These are phyloP conservation scores for Aphanomyces euteiches DNA, from an alignment of 352 stramenopile species.

Conservation along the genomic window DNA sequence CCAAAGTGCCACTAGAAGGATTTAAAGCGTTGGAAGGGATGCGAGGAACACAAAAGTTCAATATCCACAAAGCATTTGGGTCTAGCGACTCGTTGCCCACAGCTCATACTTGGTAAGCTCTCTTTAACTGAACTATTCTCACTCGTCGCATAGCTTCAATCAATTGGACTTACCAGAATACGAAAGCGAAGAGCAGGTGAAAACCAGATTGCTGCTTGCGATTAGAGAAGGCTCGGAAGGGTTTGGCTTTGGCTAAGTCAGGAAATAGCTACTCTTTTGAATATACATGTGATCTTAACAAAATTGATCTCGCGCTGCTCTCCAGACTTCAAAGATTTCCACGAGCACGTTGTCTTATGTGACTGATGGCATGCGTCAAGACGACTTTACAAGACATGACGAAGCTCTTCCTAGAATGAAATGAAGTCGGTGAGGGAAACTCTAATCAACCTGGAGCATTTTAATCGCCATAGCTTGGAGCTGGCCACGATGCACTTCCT, in stretches of 20 bases:
- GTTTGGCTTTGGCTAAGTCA: conserved; percentile 96
- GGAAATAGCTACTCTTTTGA: background rate
- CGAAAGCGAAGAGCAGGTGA: conserved; percentile 95
- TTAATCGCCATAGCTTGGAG: background rate
- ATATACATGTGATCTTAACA: conserved; percentile 5
- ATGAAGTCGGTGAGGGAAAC: no score
- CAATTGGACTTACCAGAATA: conserved; percentile 98
- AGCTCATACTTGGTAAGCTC: conserved; percentile 95
- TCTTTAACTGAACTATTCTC: conserved; percentile 20
- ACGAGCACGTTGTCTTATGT: no score
- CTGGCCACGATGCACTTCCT: background rate
- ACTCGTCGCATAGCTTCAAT: conserved; percentile 89
- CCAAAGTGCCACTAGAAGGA: conserved; percentile 94
- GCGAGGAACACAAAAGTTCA: conserved; percentile 98
- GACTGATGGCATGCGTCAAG: no score
- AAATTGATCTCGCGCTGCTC: background rate
- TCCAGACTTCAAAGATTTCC: no score
- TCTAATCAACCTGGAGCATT: background rate
- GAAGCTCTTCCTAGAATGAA: no score
- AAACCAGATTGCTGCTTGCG: conserved; percentile 94
- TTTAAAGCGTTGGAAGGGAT: conserved; percentile 99
- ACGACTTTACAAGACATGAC: no score
- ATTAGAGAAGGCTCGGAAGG: conserved; percentile 97
- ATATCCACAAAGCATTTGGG: conserved; percentile 97
- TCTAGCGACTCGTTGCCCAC: conserved; percentile 80